Conservation (phyloP, 2,329 filamentous ascomycete species). For the Aspergillus sclerotialis region DNA sequence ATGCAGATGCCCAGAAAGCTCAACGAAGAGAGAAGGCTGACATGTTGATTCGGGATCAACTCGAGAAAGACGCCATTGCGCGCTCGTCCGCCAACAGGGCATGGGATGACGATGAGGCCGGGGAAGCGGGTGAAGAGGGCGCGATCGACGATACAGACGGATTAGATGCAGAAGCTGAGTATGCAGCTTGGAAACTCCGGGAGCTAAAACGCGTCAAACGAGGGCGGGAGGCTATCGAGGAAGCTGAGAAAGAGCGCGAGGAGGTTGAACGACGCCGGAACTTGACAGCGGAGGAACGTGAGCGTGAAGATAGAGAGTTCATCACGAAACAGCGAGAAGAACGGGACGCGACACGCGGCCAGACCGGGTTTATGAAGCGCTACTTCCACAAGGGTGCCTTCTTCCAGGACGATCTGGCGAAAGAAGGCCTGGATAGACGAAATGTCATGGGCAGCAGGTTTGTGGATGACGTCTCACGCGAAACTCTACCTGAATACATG, state of each 20-base stretch:
- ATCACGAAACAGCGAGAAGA: constrained; percentile 74
- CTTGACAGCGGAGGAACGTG: constrained; percentile 77
- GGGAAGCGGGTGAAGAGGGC: constrained; percentile 59
- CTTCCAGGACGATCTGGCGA: constrained; percentile 73
- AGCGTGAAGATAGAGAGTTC: constrained; percentile 73
- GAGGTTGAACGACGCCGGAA: constrained; percentile 84
- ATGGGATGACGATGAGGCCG: constrained; percentile 67
- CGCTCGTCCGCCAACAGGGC: constrained; percentile 70
- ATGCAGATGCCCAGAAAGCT: constrained; percentile 32
- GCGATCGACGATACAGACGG: constrained; percentile 87
- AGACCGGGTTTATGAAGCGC: constrained; percentile 87
- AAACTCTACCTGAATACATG: constrained; percentile 81
- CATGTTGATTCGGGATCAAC: constrained; percentile 77
- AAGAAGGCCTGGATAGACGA: constrained; percentile 67
- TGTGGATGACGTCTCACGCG: constrained; percentile 77
- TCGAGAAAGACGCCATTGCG: constrained; percentile 72
- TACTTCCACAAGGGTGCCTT: constrained; percentile 98
- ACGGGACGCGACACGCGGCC: constrained; percentile 63
- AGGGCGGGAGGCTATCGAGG: constrained; percentile 76
- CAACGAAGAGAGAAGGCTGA: constrained; percentile 66
- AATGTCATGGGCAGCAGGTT: constrained; percentile 82
- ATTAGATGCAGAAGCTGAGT: constrained; percentile 77
- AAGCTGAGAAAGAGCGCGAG: constrained; percentile 73
- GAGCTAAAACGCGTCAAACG: constrained; percentile 85
- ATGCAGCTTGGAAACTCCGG: constrained; percentile 86